Percentiles rank a stretch among this genome's conserved stretches.
These are phyloP conservation scores for Aspergillus clavatus DNA, from an alignment of 2,329 filamentous ascomycete species.

Conservation along the genomic window DNA sequence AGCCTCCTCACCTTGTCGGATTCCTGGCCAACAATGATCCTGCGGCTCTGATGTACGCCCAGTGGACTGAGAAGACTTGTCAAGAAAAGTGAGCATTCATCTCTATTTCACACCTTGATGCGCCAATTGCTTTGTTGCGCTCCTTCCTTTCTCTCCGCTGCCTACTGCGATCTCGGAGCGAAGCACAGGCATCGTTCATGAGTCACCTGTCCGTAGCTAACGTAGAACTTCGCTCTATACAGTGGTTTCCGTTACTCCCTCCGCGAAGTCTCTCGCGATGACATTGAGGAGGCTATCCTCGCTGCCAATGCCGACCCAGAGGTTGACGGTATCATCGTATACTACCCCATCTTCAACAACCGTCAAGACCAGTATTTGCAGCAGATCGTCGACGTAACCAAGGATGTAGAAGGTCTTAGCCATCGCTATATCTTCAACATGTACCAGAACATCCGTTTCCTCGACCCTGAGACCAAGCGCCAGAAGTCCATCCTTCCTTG, in stretches of 20 bases:
- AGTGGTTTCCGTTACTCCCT: constrained; percentile 90
- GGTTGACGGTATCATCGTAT: constrained; percentile 90
- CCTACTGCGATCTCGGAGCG: constrained; percentile 14
- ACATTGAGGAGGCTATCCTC: constrained; percentile 83
- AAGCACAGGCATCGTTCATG: constrained; percentile 1
- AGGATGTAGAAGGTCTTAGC: constrained; percentile 93
- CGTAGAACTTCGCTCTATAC: constrained; percentile 8
- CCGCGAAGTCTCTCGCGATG: constrained; percentile 76
- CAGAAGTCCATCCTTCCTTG: constrained; percentile 93
- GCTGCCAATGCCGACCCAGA: constrained; percentile 71
- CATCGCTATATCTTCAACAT: constrained; percentile 98
- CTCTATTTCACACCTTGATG: constrained; percentile 5
- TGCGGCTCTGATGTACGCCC: constrained; percentile 85
- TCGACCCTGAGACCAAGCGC: constrained; percentile 62
- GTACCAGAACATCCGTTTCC: constrained; percentile 96
- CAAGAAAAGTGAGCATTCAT: constrained; percentile 74
- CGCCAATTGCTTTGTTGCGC: constrained; percentile 9
- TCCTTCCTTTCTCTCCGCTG: constrained; percentile 17
- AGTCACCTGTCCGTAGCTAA: constrained; percentile 17
- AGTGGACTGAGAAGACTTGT: constrained; percentile 96
- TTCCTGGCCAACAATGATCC: constrained; percentile 91
- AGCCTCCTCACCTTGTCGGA: constrained; percentile 74
- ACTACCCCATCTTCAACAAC: constrained; percentile 95
- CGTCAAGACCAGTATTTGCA: constrained; percentile 92
- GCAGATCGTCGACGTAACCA: constrained; percentile 81